Evolutionary conservation across 495 filamentous ascomycete genomes (phyloP).

Genomic region (Penicillium steckii): DNA sequence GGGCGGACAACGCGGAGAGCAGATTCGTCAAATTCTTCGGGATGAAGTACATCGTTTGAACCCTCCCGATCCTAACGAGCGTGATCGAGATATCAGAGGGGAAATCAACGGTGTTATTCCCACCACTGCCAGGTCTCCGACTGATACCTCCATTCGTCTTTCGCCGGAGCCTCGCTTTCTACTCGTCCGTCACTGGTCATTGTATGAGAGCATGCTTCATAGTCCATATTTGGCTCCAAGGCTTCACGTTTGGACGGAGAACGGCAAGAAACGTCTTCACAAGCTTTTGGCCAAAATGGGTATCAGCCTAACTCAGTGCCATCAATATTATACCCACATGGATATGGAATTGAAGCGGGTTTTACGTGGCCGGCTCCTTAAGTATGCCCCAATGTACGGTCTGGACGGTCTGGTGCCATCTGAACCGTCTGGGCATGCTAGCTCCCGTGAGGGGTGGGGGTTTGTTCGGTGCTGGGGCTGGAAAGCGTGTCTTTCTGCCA

Average conservation of each 20-base stretch:
- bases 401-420: slow-evolving; percentile 86
- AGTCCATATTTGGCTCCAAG: slow-evolving; percentile 92
- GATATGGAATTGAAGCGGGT: slow-evolving; percentile 94
- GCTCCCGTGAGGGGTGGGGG: slow-evolving; percentile 81
- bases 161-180: slow-evolving; percentile 94
- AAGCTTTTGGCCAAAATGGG: slow-evolving; percentile 98
- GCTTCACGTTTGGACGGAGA: slow-evolving; percentile 92
- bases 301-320: slow-evolving; percentile 87
- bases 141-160: slow-evolving; percentile 87
- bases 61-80: slow-evolving; percentile 67
- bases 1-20: slow-evolving; percentile 79
- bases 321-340: slow-evolving; percentile 96
- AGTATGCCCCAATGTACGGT: slow-evolving; percentile 87
- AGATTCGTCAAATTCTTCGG: slow-evolving; percentile 77
- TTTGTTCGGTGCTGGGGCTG: slow-evolving; percentile 98
- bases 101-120: slow-evolving; percentile 78
- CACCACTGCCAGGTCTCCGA: slow-evolving; percentile 82
- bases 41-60: slow-evolving; percentile 96
- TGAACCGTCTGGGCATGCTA: slow-evolving; percentile 49
- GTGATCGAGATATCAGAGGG: slow-evolving; percentile 47
- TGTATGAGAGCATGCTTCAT: slow-evolving; percentile 98
- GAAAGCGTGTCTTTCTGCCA: slow-evolving; percentile 89
- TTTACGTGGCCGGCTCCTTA: slow-evolving; percentile 78
- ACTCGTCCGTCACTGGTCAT: slow-evolving; percentile 91
- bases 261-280: slow-evolving; percentile 84